Evolutionary conservation across 805 yeast species (phyloP).

Genomic region (Metschnikowia henanensis): DNA sequence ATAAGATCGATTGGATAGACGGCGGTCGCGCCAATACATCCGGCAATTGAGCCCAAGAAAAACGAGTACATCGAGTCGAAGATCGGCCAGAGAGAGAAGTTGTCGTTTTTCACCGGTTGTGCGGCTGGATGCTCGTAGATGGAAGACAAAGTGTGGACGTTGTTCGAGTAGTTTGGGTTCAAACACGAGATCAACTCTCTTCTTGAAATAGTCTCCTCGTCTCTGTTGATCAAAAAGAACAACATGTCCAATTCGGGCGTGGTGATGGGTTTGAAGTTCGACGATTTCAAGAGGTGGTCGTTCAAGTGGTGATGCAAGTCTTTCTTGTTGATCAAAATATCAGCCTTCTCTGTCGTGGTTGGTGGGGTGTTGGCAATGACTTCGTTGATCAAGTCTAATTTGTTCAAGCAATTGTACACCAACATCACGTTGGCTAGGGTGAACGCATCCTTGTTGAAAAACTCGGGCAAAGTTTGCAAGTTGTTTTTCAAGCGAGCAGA

Average conservation of each 20-base stretch:
- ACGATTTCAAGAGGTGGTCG: slow-evolving; percentile 43
- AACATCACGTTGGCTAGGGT: slow-evolving; percentile 40
- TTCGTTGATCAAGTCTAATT: slow-evolving; percentile 45
- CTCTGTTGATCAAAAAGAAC: slow-evolving; percentile 39
- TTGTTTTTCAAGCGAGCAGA: slow-evolving; percentile 37
- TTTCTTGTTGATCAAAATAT: slow-evolving; percentile 39
- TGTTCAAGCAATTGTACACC: slow-evolving; percentile 39
- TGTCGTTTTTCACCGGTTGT: slow-evolving; percentile 37
- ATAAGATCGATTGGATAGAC: slow-evolving; percentile 97
- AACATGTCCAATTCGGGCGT: slow-evolving; percentile 41
- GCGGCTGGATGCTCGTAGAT: slow-evolving; percentile 45
- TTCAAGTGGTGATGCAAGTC: slow-evolving; percentile 44
- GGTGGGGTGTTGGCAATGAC: slow-evolving; percentile 48
- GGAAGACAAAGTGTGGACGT: slow-evolving; percentile 32
- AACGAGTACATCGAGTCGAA: slow-evolving; percentile 83
- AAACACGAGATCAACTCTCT: slow-evolving; percentile 46
- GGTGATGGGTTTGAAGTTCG: slow-evolving; percentile 44
- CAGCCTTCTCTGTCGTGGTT: slow-evolving; percentile 39
- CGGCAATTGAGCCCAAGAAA: slow-evolving; percentile 90
- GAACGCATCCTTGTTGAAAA: slow-evolving; percentile 32
- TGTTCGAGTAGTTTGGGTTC: slow-evolving; percentile 54
- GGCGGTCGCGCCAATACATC: slow-evolving; percentile 97
- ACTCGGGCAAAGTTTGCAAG: slow-evolving; percentile 35
- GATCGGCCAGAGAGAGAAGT: slow-evolving; percentile 46
- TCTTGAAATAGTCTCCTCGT: slow-evolving; percentile 40